phyloP scores from a whole-genome alignment of 257 asterid species.

The Petunia secreta region DNA sequence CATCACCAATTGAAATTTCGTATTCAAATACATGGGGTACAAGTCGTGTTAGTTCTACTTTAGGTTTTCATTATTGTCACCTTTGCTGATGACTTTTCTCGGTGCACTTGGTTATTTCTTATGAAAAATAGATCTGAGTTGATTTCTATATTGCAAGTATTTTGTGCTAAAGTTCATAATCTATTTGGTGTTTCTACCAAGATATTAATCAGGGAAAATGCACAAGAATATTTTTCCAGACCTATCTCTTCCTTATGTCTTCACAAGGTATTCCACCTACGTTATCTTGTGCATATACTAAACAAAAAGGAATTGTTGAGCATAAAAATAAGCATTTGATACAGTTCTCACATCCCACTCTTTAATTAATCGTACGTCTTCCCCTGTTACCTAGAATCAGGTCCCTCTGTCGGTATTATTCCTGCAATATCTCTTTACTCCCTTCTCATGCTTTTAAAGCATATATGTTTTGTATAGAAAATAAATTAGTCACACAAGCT shows the following conservation, averaged over 20 bases:
- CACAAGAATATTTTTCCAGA: constrained; percentile 9
- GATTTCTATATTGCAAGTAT: not conserved
- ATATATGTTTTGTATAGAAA: too few species aligned
- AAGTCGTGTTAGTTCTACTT: not conserved
- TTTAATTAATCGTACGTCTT: too few species aligned
- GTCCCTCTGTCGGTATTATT: too few species aligned
- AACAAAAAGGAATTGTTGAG: too few species aligned
- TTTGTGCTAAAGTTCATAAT: not conserved
- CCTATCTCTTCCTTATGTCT: not conserved
- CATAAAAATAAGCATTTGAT: too few species aligned
- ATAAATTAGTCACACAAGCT: not conserved
- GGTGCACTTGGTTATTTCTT: not conserved
- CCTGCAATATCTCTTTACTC: too few species aligned
- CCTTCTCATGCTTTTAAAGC: too few species aligned
- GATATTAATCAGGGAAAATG: not conserved
- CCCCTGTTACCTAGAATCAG: too few species aligned
- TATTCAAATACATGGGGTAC: not conserved
- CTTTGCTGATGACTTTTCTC: not conserved
- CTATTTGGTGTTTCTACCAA: not conserved
- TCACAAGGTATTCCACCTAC: not conserved
- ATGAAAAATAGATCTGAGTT: not conserved
- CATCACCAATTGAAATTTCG: not conserved
- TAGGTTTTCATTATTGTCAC: not conserved
- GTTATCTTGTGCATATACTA: not conserved
- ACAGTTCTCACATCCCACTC: too few species aligned